A percentile compares a stretch with the other conserved stretches of the same genome.
These are phyloP conservation scores for Rhodofomes roseus DNA, from an alignment of 1,284 basidiomycete genomes.

Conservation along the genomic window DNA sequence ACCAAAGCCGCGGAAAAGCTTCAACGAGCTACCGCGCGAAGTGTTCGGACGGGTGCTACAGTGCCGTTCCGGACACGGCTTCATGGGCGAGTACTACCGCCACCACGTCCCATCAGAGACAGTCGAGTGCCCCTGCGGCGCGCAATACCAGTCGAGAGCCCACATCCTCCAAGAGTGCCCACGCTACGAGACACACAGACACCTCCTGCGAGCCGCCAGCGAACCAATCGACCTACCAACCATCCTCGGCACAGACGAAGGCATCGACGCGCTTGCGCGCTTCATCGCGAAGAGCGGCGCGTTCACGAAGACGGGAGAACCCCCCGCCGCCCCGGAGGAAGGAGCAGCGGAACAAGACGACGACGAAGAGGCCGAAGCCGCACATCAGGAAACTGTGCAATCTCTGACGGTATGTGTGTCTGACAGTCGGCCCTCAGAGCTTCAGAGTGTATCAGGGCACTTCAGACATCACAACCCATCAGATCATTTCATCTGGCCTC, in stretches of 20 bases:
- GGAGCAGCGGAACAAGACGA: no score
- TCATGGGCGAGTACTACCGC: conserved; percentile 25
- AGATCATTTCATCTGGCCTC: no score
- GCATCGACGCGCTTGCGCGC: neutral
- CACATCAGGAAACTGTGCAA: no score
- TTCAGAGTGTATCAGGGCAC: no score
- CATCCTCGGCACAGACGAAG: neutral
- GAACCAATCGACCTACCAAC: neutral
- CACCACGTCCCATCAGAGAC: conserved; percentile 21
- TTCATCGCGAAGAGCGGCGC: neutral
- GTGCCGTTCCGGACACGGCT: conserved; percentile 24
- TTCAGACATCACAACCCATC: no score
- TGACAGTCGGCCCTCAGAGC: no score
- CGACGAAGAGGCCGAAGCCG: no score
- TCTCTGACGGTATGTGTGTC: no score
- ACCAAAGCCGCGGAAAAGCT: conserved; percentile 15
- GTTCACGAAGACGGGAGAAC: neutral
- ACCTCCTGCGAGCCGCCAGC: neutral
- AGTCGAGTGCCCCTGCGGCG: no score
- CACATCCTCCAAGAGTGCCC: neutral
- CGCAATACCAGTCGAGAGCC: conserved; percentile 18
- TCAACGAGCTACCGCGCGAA: conserved; percentile 12
- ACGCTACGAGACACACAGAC: neutral
- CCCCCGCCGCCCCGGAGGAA: no score
- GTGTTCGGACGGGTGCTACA: conserved; percentile 22